A percentile compares a stretch with the other conserved stretches of the same genome.
These are phyloP conservation scores for Neopestalotiopsis clavispora DNA, from an alignment of 2,329 filamentous ascomycete species.

Conservation along the genomic window DNA sequence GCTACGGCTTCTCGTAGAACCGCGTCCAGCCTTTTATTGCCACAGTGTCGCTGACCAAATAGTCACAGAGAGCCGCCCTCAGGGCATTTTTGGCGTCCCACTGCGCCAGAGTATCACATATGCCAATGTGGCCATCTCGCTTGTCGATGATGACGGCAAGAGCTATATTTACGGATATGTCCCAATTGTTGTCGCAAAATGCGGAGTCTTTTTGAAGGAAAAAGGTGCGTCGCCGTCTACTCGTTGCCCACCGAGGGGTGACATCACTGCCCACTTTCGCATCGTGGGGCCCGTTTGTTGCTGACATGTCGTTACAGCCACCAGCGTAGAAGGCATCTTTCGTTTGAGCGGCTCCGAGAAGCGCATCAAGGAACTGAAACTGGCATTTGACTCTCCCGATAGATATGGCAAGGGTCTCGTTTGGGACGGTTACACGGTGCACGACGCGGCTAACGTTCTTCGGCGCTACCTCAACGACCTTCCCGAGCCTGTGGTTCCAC, in stretches of 20 bases:
- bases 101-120: conserved; percentile 94
- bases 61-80: conserved; percentile 52
- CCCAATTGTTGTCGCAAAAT: conserved; percentile 97
- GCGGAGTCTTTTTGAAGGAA: conserved; percentile 95
- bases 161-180: conserved; percentile 99
- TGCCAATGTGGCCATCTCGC: conserved; percentile 95
- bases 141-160: conserved; percentile 88
- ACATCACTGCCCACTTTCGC: not conserved
- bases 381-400: conserved; percentile 90
- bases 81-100: conserved; percentile 93
- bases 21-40: not conserved
- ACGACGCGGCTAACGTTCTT: conserved; percentile 96
- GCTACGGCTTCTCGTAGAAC: not conserved
- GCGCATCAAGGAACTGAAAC: conserved; percentile 95
- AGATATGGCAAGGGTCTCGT: conserved; percentile 95
- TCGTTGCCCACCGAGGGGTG: not conserved
- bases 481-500: conserved; percentile 93
- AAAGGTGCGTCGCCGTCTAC: conserved; percentile 71
- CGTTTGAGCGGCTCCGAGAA: conserved; percentile 95
- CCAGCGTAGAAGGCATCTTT: conserved; percentile 94
- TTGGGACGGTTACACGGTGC: conserved; percentile 97
- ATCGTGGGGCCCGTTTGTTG: conserved; percentile 5
- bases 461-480: conserved; percentile 95
- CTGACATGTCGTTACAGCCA: conserved; percentile 65
- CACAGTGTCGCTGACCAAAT: conserved; percentile 19